phyloP scores from a whole-genome alignment of 2,329 filamentous ascomycete genomes.

The Aspergillus spinulosporus region DNA sequence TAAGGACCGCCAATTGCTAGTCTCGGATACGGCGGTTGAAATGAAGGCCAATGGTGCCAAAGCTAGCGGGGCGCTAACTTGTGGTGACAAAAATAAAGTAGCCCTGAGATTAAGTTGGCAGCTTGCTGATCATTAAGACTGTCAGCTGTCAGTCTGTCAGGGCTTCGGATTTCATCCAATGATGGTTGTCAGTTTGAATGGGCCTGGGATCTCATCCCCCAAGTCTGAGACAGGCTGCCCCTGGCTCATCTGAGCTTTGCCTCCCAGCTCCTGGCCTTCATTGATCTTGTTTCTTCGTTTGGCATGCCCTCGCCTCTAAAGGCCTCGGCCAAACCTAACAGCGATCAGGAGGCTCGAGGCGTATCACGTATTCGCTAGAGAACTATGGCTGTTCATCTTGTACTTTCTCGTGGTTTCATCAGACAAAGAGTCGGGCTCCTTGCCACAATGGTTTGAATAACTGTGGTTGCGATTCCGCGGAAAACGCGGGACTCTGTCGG shows the following conservation, averaged over 20 bases:
- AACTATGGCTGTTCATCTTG: background rate
- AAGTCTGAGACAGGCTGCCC: constrained; percentile 9
- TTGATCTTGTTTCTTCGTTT: constrained; percentile 7
- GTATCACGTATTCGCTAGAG: background rate
- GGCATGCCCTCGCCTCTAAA: background rate
- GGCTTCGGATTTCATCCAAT: constrained; percentile 2
- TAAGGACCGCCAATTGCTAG: background rate
- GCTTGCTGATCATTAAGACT: constrained; percentile 7
- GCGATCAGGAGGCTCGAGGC: background rate
- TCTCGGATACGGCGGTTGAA: constrained; percentile 5
- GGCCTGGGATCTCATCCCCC: background rate
- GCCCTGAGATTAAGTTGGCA: constrained; percentile 8
- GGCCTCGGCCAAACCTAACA: background rate
- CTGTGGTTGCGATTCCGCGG: background rate
- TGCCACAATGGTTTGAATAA: background rate
- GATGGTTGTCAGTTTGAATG: constrained; percentile 1
- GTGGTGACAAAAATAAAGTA: constrained; percentile 11
- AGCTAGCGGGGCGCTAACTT: constrained; percentile 12
- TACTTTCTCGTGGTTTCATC: background rate
- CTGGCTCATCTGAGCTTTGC: constrained; percentile 6
- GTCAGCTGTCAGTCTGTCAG: constrained; percentile 9
- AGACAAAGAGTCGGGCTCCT: background rate
- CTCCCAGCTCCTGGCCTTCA: background rate
- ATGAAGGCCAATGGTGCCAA: constrained; percentile 7
- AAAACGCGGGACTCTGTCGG: constrained; percentile 6